Base-by-base conservation (phyloP, 257 asterid genomes). In the Solanum corneliomulleri region DNA sequence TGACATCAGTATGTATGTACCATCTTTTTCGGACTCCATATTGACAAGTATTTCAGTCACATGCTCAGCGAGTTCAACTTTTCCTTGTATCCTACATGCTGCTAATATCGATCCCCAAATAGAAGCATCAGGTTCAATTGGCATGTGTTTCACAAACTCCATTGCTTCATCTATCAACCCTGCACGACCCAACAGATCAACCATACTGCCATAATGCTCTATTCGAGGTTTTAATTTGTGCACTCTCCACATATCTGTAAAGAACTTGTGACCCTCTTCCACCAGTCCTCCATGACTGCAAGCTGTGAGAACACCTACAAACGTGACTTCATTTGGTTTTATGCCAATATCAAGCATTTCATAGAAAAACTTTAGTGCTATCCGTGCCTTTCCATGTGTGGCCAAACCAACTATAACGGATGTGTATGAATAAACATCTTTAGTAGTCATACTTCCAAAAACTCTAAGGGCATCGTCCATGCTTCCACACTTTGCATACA, bases 401-500 rank as follows among this genome's bases (percentile, higher is more conserved):
- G 92, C 93, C 88, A 86, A 70, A 18, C 92, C 93, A 83, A 58
- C 68, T 45, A 91, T 89, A 3, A 87, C 18, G 42, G 92, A 64
- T 47, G 90, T 87, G 72, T 89, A 91, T 82, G 93, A 75, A 56
- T 86, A 91, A 14, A 89, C 87, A 83, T 91, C 93, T 87, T 84
- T 91, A 39, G 31, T 29, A 25, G 81, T 76, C 90, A 89, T 89
- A 56, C 60, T 35, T 49, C 86, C 64, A 84, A 89, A 91, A 60
- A 91, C 86, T 23, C 86, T 77, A 18, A 87, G 66, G 27, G 90
- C 90, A 14, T 64, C 80, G 12, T 23, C 71, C 74, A 90, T 66
- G 89, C 86, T 88, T 58, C 93, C 92, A 87, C 94, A 90, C 85
- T 92, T 92, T 3, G 92, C 88, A 52, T 92, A 92, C 92, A 90